Base-by-base conservation (phyloP, 768 basidiomycete species). In the Tylopilus balloui region DNA sequence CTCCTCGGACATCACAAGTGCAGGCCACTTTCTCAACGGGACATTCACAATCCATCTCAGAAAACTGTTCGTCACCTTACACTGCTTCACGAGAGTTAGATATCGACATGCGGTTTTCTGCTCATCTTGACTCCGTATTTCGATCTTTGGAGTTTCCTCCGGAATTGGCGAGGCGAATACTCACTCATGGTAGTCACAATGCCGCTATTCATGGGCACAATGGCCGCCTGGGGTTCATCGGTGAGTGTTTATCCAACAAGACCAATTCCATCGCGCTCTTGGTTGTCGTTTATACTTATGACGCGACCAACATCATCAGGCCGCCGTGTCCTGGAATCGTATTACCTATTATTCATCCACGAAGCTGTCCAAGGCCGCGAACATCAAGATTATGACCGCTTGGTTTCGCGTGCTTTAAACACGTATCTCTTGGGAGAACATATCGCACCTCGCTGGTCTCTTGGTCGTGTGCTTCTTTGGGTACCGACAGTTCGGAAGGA, bases 141-240 rank as follows among this genome's bases (percentile, higher is more conserved):
- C 67, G 77, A 4, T 78, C 83, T 13, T 71, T 92, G 41, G 69
- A 78, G 42, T 92, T 92, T 65, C 80, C 86, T 12, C 72, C 74
- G 5, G 84, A 86, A 54, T 72, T 90, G 39, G 84, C 87, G 8
- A 74, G 75, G 54, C 80, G 89, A 50, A 75, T 88, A 53, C 70
- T 92, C 54, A 92, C 90, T 3, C 90, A 92, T 62, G 74, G 75
- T 7, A 88, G 86, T 67, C 89, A 88, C 67, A 78, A 73, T 40
- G 72, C 78, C 47, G 84, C 87, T 24, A 53, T 64, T 41, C 66
- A 75, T 44, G 86, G 89, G 2, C 86, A 90, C 63, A 91, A 91
- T 57, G 80, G 77, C 39, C 80, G 80, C 10, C 69, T 87, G 38
- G 72, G 77, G 35, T 92, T 92, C 59, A 73, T 89, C 24, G 90